Evolutionary conservation across 2,329 filamentous ascomycete species (phyloP).

Genomic region (Tolypocladium sp.): DNA sequence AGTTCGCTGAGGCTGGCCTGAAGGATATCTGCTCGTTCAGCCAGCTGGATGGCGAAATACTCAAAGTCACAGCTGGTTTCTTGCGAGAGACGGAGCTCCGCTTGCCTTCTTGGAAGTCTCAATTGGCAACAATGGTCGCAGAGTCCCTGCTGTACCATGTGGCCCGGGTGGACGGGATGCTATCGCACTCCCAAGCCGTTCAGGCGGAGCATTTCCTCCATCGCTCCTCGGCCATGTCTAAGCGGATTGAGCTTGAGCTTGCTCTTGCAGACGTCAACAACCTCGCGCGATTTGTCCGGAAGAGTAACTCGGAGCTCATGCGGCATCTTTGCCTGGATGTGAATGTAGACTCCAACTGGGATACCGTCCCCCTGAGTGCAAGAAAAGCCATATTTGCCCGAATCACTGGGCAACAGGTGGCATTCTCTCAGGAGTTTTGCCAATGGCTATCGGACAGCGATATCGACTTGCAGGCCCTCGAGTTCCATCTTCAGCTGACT

Average conservation of each 20-base stretch:
- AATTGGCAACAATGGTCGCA: conserved; percentile 12
- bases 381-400: conserved; percentile 20
- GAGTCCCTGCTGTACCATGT: conserved; percentile 26
- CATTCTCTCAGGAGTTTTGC: conserved; percentile 12
- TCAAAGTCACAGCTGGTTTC: conserved; percentile 16
- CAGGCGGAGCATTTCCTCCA: conserved; percentile 22
- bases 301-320: conserved; percentile 21
- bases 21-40: conserved; percentile 15
- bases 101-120: conserved; percentile 14
- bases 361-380: conserved; percentile 15
- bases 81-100: conserved; percentile 15
- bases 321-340: conserved; percentile 22
- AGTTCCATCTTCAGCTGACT: conserved; percentile 17
- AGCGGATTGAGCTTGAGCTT: conserved; percentile 22
- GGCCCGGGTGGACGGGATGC: conserved; percentile 15
- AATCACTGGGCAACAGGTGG: conserved; percentile 15
- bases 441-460: conserved; percentile 13
- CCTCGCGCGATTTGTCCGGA: conserved; percentile 14
- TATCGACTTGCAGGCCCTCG: conserved; percentile 14
- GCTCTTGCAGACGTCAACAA: conserved; percentile 14
- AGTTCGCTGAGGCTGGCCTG: conserved; percentile 15
- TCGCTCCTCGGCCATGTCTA: conserved; percentile 14
- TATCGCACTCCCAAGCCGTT: conserved; percentile 17
- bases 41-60: conserved; percentile 7
- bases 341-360: conserved; percentile 22